Evolutionary conservation across 164 flowering plant genomes (phyloP), one percentile per base, ranked within the genome.

Genomic region (Sedum album): DNA sequence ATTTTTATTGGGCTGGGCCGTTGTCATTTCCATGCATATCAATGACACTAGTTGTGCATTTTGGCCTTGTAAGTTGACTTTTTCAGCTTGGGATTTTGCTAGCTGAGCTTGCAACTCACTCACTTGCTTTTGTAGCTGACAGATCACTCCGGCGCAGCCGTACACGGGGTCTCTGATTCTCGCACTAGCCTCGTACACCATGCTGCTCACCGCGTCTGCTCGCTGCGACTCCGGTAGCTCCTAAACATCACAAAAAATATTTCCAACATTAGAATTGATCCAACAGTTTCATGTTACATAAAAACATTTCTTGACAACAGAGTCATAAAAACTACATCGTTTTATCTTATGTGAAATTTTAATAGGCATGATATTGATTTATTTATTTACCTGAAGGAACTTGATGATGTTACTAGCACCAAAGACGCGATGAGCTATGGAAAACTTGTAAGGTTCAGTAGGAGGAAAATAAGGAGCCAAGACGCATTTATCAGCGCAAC

Each of bases 381-480:
- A 2, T 3, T 14, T 18, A 36, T 23, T 31, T 72, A 84, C 87
- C 85, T 82, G 87, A 67, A 84, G 63, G 73, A 82, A 76, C 71
- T 84, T 84, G 74, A 80, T 84, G 71, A 84, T 84, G 72, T 84
- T 84, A 76, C 87, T 84, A 15, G 87, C 85, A 0, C 87, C 87
- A 38, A 84, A 84, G 2, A 84, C 87, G 0, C 85, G 80, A 31
- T 84, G 87, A 25, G 85, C 87, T 38, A 75, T 84, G 69, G 87
- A 76, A 67, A 84, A 84, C 77, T 84, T 84, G 72, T 74, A 51
- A 0, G 87, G 87, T 0, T 84, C 87, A 18, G 78, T 70, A 51
- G 87, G 85, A 17, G 87, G 85, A 66, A 84, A 84, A 41, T 82
- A 84, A 0, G 87, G 87, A 0, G 87, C 87, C 73, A 84, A 62